phyloP scores from a whole-genome alignment of 106 monocot genomes.

The Xerophyta viscosa region DNA sequence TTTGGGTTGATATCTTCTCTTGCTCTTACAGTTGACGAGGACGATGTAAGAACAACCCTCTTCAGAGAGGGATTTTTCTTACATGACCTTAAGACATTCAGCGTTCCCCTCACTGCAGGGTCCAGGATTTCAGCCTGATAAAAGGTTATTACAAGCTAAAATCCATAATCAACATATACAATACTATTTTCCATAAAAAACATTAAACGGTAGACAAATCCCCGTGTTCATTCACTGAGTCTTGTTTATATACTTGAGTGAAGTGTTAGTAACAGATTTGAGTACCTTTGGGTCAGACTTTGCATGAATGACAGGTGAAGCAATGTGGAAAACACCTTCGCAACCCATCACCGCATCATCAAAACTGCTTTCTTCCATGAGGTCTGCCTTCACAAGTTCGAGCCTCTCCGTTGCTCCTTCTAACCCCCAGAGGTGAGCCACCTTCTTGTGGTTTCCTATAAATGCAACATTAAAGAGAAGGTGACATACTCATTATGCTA shows the following conservation, averaged over 20 bases:
- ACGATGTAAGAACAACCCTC: slow-evolving; percentile 83
- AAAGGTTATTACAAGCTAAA: too few species aligned
- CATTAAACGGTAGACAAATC: too few species aligned
- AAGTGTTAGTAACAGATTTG: too few species aligned
- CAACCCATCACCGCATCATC: slow-evolving; percentile 68
- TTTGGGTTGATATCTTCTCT: slow-evolving; percentile 35
- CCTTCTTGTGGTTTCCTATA: slow-evolving; percentile 18
- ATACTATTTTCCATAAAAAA: too few species aligned
- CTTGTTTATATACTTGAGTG: too few species aligned
- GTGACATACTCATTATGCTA: too few species aligned
- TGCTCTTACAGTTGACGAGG: slow-evolving; percentile 56
- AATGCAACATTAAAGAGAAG: too few species aligned
- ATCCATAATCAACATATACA: too few species aligned
- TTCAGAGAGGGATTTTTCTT: slow-evolving; percentile 60
- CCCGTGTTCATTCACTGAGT: too few species aligned
- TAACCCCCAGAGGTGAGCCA: slow-evolving; percentile 62
- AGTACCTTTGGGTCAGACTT: slow-evolving; percentile 58
- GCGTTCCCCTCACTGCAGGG: slow-evolving; percentile 65
- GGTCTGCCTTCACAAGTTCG: slow-evolving; percentile 55
- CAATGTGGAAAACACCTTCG: slow-evolving; percentile 80
- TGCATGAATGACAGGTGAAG: slow-evolving; percentile 48
- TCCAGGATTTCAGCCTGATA: slow-evolving; percentile 77
- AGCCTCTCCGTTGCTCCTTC: slow-evolving; percentile 79
- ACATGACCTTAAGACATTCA: slow-evolving; percentile 76
- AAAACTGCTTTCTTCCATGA: slow-evolving; percentile 81